Evolutionary conservation across 2,329 filamentous ascomycete species (phyloP).

Genomic region (Aspergillus caelatus): DNA sequence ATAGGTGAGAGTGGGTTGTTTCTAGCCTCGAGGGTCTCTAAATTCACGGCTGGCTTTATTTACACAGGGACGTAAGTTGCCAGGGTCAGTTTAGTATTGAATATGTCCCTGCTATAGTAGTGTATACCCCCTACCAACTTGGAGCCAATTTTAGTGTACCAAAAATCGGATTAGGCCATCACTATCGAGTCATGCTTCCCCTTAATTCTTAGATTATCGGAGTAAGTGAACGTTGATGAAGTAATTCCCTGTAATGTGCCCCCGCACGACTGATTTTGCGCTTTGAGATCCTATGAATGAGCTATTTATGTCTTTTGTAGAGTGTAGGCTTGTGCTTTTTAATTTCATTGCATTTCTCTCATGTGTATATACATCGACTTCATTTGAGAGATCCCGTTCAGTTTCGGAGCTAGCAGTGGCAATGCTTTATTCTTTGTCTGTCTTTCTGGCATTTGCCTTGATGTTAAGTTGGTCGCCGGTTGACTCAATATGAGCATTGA

Average conservation of each 20-base stretch:
- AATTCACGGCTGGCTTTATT: background rate
- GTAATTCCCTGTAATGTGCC: background rate
- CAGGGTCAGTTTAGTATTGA: background rate
- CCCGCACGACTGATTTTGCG: background rate
- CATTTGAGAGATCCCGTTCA: background rate
- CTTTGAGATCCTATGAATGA: background rate
- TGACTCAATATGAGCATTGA: background rate
- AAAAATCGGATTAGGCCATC: background rate
- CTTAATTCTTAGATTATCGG: background rate
- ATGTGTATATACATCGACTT: background rate
- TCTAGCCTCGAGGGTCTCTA: background rate
- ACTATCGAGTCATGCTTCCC: background rate
- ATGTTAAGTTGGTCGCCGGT: slow-evolving; percentile 8
- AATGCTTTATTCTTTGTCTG: background rate
- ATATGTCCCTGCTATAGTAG: background rate
- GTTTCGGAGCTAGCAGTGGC: background rate
- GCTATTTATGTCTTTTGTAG: background rate
- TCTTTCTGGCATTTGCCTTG: background rate
- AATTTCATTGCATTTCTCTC: background rate
- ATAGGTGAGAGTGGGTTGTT: background rate
- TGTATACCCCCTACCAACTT: background rate
- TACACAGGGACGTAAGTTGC: background rate
- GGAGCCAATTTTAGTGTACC: background rate
- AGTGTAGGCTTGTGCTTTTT: background rate
- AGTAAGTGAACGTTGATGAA: background rate